Percentiles rank a stretch among this genome's conserved stretches.
These are phyloP conservation scores for Porcisia hertigi DNA, from an alignment of 208 protist genomes.

Conservation along the genomic window DNA sequence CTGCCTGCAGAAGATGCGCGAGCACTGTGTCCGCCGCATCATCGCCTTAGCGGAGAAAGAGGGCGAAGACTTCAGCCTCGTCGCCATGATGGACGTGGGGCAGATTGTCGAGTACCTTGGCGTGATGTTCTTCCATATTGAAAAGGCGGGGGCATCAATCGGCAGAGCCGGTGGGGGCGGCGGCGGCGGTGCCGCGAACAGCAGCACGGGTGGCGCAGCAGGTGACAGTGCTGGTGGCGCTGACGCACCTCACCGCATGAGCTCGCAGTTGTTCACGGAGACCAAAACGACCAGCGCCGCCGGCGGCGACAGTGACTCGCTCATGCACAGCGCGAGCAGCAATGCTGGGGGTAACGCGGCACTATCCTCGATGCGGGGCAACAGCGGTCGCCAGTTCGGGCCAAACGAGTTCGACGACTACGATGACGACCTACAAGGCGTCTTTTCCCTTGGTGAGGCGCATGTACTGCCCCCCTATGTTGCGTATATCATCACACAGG, in stretches of 20 bases:
- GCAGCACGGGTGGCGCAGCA: not conserved
- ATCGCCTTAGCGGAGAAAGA: conserved; percentile 78
- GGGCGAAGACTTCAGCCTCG: conserved; percentile 54
- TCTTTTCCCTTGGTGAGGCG: conserved; percentile 38
- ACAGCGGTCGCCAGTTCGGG: conserved; percentile 17
- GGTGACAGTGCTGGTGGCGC: not conserved
- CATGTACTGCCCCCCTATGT: conserved; percentile 63
- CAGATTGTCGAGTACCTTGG: conserved; percentile 87
- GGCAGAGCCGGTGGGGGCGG: conserved; percentile 10
- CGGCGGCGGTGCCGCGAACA: not conserved
- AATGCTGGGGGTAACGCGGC: conserved; percentile 16
- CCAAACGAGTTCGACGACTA: conserved; percentile 26
- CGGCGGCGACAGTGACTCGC: conserved; percentile 11
- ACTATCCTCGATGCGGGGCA: conserved; percentile 8
- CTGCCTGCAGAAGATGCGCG: conserved; percentile 67
- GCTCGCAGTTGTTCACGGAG: conserved; percentile 13
- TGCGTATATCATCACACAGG: conserved; percentile 52
- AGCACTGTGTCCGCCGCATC: conserved; percentile 57
- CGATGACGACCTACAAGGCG: conserved; percentile 30
- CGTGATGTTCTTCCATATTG: conserved; percentile 77
- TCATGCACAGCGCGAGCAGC: conserved; percentile 25
- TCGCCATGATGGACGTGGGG: conserved; percentile 78
- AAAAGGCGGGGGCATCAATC: conserved; percentile 39
- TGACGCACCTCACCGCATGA: conserved; percentile 14
- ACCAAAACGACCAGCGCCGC: conserved; percentile 12